phyloP scores from a whole-genome alignment of 2,329 filamentous ascomycete genomes.

The Fusarium solani-melongenae region DNA sequence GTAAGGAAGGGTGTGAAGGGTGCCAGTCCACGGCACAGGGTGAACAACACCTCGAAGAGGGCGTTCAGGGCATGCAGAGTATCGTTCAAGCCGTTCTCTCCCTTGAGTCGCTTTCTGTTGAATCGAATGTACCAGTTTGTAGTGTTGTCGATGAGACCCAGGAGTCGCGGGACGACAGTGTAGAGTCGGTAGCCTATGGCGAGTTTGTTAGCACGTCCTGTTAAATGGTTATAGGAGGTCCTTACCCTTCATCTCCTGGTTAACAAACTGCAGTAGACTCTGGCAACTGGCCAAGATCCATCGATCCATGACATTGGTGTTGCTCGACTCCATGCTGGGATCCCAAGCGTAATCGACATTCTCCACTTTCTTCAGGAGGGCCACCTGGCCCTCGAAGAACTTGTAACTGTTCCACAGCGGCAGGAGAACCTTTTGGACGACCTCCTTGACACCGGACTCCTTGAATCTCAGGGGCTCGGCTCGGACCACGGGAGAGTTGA shows the following conservation, averaged over 20 bases:
- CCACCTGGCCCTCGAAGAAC: constrained; percentile 92
- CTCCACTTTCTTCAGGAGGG: constrained; percentile 86
- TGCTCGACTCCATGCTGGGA: constrained; percentile 77
- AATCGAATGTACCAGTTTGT: constrained; percentile 99
- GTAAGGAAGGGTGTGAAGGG: constrained; percentile 97
- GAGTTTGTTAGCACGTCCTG: constrained; percentile 6
- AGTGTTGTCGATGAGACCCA: constrained; percentile 88
- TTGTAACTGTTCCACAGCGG: constrained; percentile 97
- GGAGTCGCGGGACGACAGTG: constrained; percentile 88
- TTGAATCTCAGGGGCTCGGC: constrained; percentile 93
- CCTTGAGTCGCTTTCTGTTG: constrained; percentile 91
- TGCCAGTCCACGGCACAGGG: constrained; percentile 85
- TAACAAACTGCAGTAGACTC: constrained; percentile 89
- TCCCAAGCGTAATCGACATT: constrained; percentile 82
- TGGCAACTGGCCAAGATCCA: constrained; percentile 96
- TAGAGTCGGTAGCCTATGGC: constrained; percentile 77
- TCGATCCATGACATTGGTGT: constrained; percentile 93
- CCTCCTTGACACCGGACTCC: constrained; percentile 92
- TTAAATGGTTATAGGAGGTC: constrained; percentile 17
- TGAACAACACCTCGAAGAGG: constrained; percentile 92
- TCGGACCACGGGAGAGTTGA: constrained; percentile 94
- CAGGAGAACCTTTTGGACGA: constrained; percentile 89
- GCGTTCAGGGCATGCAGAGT: constrained; percentile 93
- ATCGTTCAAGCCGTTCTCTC: constrained; percentile 85
- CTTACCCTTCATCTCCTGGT: constrained; percentile 87